Percentiles rank a stretch among this genome's conserved stretches.
Evolutionary conservation across 257 asterid species (phyloP).

Genomic region (Striga asiatica): DNA sequence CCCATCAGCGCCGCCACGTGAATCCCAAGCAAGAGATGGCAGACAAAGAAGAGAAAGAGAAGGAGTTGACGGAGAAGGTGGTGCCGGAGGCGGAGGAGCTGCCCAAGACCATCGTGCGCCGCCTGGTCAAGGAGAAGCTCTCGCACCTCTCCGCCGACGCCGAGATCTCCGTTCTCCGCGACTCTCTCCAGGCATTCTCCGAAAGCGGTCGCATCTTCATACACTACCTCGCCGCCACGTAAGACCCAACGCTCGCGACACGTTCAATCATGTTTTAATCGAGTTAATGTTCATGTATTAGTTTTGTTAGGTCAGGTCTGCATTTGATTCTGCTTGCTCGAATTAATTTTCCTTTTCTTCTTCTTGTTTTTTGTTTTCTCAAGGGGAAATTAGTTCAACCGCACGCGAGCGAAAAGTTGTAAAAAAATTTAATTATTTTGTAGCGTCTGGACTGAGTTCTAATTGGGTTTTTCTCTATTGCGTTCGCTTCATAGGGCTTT

Average conservation of each 20-base stretch:
- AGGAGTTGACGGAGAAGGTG: constrained; percentile 28
- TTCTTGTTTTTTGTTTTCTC: too few relatives aligned
- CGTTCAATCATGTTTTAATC: not conserved
- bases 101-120: constrained; percentile 85
- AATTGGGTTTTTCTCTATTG: not conserved
- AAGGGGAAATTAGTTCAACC: too few relatives aligned
- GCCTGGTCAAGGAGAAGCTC: constrained; percentile 83
- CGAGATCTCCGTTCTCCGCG: constrained; percentile 64
- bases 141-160: constrained; percentile 57
- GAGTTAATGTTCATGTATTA: not conserved
- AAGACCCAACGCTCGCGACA: constrained; percentile 3
- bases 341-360: too few relatives aligned
- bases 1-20: not conserved
- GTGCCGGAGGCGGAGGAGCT: constrained; percentile 54
- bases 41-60: constrained; percentile 28
- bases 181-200: constrained; percentile 69
- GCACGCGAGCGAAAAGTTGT: too few relatives aligned
- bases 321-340: too few relatives aligned
- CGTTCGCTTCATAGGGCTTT: constrained; percentile 21
- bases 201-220: constrained; percentile 80
- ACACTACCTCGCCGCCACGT: constrained; percentile 86
- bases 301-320: constrained; percentile 1
- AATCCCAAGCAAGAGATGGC: constrained; percentile 18
- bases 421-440: too few relatives aligned
- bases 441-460: not conserved